Evolutionary conservation across 805 yeast species (phyloP).

Genomic region (Wickerhamomyces subpelliculosus): DNA sequence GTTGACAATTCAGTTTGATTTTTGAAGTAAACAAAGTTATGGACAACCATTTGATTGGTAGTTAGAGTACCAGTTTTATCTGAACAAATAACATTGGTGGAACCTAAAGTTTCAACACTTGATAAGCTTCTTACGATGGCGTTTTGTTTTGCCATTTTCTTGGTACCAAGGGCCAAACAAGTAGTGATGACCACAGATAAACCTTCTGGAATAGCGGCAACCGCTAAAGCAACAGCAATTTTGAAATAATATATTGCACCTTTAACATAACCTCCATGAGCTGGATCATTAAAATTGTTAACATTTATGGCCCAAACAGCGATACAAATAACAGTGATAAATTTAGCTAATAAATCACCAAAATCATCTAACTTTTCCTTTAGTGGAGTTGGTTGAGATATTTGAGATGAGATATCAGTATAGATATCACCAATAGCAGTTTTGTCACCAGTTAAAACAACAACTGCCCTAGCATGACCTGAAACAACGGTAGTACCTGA

Average conservation of each 20-base stretch:
- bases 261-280: constrained; percentile 34
- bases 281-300: constrained; percentile 33
- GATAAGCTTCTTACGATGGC: constrained; percentile 41
- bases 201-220: constrained; percentile 50
- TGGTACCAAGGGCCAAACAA: constrained; percentile 43
- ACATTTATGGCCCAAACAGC: constrained; percentile 39
- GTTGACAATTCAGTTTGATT: constrained; percentile 20
- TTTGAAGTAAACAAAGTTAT: constrained; percentile 25
- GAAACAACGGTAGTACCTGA: constrained; percentile 39
- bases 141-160: constrained; percentile 39
- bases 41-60: constrained; percentile 41
- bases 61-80: constrained; percentile 45
- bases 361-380: constrained; percentile 30
- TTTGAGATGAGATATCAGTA: constrained; percentile 35
- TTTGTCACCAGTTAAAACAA: constrained; percentile 38
- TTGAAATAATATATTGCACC: constrained; percentile 45
- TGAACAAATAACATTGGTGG: constrained; percentile 41
- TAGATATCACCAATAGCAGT: constrained; percentile 44
- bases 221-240: constrained; percentile 42
- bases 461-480: constrained; percentile 39
- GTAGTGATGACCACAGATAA: constrained; percentile 46
- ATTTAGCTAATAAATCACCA: constrained; percentile 34
- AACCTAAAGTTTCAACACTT: constrained; percentile 53
- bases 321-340: constrained; percentile 39
- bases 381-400: constrained; percentile 29